Evolutionary conservation across 2,329 filamentous ascomycete genomes (phyloP).

Genomic region (Paecilomyces formosus): DNA sequence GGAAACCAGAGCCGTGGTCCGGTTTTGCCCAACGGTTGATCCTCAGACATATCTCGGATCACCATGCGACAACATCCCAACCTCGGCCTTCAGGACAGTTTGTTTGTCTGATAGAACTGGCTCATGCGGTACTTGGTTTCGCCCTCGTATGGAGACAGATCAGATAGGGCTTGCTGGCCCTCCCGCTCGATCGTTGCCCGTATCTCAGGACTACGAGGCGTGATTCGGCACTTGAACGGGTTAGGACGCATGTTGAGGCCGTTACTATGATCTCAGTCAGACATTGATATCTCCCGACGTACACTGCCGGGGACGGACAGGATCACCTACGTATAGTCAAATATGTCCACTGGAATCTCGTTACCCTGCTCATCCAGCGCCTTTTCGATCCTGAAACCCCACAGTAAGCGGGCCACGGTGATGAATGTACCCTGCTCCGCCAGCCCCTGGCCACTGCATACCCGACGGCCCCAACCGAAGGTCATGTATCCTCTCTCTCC

Average conservation of each 20-base stretch:
- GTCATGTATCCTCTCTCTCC: conserved; percentile 47
- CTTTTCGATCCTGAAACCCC: conserved; percentile 48
- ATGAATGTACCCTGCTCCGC: conserved; percentile 56
- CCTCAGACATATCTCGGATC: not conserved
- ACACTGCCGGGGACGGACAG: conserved; percentile 1
- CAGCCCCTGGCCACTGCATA: conserved; percentile 48
- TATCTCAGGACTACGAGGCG: conserved; percentile 43
- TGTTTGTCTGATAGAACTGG: conserved; percentile 39
- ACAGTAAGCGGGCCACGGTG: conserved; percentile 49
- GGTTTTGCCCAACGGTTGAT: not conserved
- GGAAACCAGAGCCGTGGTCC: not conserved
- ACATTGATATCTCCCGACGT: not conserved
- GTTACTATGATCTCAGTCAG: conserved; percentile 31
- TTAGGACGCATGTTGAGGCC: conserved; percentile 53
- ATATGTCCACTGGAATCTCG: conserved; percentile 49
- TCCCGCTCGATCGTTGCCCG: conserved; percentile 45
- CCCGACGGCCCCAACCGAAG: conserved; percentile 50
- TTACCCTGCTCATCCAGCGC: conserved; percentile 35
- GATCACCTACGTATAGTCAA: conserved; percentile 44
- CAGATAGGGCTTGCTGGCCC: conserved; percentile 44
- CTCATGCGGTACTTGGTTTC: conserved; percentile 53
- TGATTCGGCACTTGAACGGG: conserved; percentile 49
- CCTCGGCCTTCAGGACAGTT: conserved; percentile 2
- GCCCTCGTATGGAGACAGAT: conserved; percentile 47
- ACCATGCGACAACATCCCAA: not conserved